Conservation (phyloP, 2,329 filamentous ascomycete genomes). For the Stachybotrys chlorohalonatus region DNA sequence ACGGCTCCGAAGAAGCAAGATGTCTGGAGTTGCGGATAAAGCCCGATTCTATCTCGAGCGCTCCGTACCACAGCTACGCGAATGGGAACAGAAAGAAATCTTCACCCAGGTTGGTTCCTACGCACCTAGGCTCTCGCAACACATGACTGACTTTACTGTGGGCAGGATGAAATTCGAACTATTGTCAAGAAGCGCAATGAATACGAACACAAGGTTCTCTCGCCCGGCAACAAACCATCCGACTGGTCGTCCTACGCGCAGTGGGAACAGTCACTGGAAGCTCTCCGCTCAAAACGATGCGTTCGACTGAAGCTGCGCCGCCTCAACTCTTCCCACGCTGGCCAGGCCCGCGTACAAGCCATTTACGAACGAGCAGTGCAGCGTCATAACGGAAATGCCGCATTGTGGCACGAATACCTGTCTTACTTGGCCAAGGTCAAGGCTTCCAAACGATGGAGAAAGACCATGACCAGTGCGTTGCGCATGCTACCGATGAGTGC, state of each 20-base stretch:
- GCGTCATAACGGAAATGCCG: constrained; percentile 73
- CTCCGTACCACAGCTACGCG: constrained; percentile 81
- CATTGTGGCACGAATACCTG: constrained; percentile 85
- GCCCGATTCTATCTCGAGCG: constrained; percentile 92
- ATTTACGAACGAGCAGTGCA: constrained; percentile 80
- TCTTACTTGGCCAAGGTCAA: constrained; percentile 65
- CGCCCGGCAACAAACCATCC: constrained; percentile 63
- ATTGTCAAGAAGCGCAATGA: constrained; percentile 87
- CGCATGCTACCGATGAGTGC: constrained; percentile 78
- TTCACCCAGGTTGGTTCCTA: constrained; percentile 59
- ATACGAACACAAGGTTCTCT: constrained; percentile 85
- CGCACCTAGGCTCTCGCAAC: not conserved
- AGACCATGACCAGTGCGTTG: constrained; percentile 58
- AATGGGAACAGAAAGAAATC: constrained; percentile 85
- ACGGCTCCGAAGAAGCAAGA: constrained; percentile 21
- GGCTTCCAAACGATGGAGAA: constrained; percentile 57
- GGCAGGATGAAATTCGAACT: constrained; percentile 75
- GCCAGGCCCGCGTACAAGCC: constrained; percentile 77
- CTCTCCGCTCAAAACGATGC: constrained; percentile 73
- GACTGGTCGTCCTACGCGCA: constrained; percentile 80
- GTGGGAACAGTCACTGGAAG: constrained; percentile 62
- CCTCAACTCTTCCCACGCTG: constrained; percentile 55
- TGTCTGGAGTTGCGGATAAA: constrained; percentile 85
- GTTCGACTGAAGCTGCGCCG: constrained; percentile 68
- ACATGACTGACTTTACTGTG: constrained; percentile 1